A percentile compares a stretch with the other conserved stretches of the same genome.
Evolutionary conservation across 176 grass and related monocot species (phyloP).

Genomic region (Bonia amplexicaulis): DNA sequence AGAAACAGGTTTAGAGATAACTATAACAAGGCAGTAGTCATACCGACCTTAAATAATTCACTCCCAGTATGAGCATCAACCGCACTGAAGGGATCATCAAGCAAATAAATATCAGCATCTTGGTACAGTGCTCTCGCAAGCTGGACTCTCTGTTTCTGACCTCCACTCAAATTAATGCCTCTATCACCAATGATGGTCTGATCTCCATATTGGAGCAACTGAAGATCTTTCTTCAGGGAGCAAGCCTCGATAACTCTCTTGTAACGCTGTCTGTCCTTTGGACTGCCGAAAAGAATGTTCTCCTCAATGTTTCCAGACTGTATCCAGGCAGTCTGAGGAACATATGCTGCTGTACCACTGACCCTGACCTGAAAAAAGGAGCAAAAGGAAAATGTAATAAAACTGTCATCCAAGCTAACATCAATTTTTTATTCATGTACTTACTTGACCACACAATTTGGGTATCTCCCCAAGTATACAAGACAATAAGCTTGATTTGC

Average conservation of each 20-base stretch:
- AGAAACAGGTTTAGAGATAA: slow-evolving; percentile 20
- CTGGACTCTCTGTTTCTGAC: slow-evolving; percentile 97
- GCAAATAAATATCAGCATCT: slow-evolving; percentile 97
- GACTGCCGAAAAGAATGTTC: slow-evolving; percentile 90
- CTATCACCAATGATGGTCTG: slow-evolving; percentile 95
- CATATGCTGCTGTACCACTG: slow-evolving; percentile 86
- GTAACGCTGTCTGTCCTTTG: slow-evolving; percentile 72
- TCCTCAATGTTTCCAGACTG: slow-evolving; percentile 97
- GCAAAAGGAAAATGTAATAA: slow-evolving; percentile 28
- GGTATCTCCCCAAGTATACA: slow-evolving; percentile 96
- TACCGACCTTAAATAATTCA: slow-evolving; percentile 80
- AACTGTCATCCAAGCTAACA: background rate
- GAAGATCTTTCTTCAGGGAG: slow-evolving; percentile 93
- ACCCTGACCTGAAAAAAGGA: slow-evolving; percentile 69
- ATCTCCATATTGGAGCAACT: slow-evolving; percentile 84
- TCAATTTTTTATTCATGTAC: slow-evolving; percentile 5
- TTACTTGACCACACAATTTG: slow-evolving; percentile 83
- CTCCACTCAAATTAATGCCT: slow-evolving; percentile 98
- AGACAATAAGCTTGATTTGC: slow-evolving; percentile 92
- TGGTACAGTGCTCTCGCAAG: slow-evolving; percentile 96
- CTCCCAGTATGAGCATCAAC: slow-evolving; percentile 97
- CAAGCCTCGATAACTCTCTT: slow-evolving; percentile 85
- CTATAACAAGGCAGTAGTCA: background rate
- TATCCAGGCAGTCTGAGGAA: slow-evolving; percentile 95
- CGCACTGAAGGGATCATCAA: slow-evolving; percentile 98